Evolutionary conservation across 345 rosid genomes (phyloP).

Genomic region (Sisymbrium irio): DNA sequence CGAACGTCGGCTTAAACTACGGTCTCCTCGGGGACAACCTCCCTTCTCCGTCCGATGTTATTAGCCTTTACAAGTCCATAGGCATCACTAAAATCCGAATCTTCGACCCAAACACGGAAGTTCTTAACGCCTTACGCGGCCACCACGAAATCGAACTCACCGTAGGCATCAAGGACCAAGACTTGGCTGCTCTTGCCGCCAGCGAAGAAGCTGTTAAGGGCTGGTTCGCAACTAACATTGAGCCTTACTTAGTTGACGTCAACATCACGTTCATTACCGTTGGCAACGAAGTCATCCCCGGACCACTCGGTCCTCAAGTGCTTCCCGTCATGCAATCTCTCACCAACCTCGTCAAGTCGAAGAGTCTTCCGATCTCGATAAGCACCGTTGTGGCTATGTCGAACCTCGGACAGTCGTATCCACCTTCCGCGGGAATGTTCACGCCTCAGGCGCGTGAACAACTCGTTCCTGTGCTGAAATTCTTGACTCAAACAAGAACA

Average conservation of each 20-base stretch:
- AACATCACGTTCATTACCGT: slow-evolving; percentile 31
- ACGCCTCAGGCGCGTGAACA: neutral
- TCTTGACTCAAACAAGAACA: neutral
- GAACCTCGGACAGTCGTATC: slow-evolving; percentile 35
- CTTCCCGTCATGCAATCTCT: slow-evolving; percentile 35
- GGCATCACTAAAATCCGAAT: slow-evolving; percentile 30
- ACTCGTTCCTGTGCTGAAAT: slow-evolving; percentile 20
- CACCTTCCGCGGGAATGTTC: slow-evolving; percentile 39
- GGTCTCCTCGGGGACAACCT: slow-evolving; percentile 46
- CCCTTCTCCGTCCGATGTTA: slow-evolving; percentile 36
- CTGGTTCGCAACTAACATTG: slow-evolving; percentile 33
- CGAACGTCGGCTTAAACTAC: slow-evolving; percentile 39
- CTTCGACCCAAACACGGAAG: slow-evolving; percentile 34
- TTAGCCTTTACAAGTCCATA: slow-evolving; percentile 34
- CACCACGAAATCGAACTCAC: slow-evolving; percentile 24
- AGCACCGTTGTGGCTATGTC: slow-evolving; percentile 24
- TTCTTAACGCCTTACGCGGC: slow-evolving; percentile 36
- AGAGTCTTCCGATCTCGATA: slow-evolving; percentile 17
- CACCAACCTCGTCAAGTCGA: slow-evolving; percentile 1
- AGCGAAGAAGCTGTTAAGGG: slow-evolving; percentile 20
- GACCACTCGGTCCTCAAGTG: slow-evolving; percentile 15
- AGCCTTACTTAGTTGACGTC: slow-evolving; percentile 29
- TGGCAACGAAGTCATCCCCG: slow-evolving; percentile 47
- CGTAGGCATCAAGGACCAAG: slow-evolving; percentile 36
- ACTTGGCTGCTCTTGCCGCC: slow-evolving; percentile 22